These are phyloP conservation scores for Quercus lobata DNA, from an alignment of 331 rosid species.

Conservation along the genomic window DNA sequence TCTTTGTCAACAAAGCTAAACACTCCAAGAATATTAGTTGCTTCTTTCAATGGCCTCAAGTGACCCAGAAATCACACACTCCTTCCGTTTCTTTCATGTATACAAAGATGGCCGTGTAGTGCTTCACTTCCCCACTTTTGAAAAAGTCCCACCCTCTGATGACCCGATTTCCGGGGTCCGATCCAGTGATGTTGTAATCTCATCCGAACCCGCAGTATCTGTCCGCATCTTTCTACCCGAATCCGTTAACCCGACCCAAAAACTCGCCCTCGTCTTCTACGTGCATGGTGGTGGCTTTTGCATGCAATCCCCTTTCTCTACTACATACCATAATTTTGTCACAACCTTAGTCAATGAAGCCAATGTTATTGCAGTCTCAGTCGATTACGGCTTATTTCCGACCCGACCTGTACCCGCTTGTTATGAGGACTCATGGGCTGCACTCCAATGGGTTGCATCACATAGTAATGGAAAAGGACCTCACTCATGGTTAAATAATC, in stretches of 20 bases:
- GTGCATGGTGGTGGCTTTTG: conserved; percentile 39
- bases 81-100: conserved; percentile 1
- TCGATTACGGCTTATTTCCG: conserved; percentile 38
- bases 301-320: conserved; percentile 25
- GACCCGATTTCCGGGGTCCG: conserved; percentile 3
- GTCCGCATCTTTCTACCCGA: conserved; percentile 13
- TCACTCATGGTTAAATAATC: conserved; percentile 24
- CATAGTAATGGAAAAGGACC: conserved; percentile 24
- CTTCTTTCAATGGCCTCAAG: conserved; percentile 3
- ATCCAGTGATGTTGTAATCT: conserved; percentile 9
- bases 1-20: not conserved
- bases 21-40: not conserved
- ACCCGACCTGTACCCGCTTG: conserved; percentile 28
- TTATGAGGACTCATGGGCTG: conserved; percentile 34
- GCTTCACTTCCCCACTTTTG: not conserved
- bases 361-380: conserved; percentile 30
- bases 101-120: conserved; percentile 15
- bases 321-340: conserved; percentile 6
- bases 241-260: not conserved
- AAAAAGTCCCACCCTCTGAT: conserved; percentile 7
- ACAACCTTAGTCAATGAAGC: conserved; percentile 1
- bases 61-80: not conserved
- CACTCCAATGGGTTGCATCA: conserved; percentile 29
- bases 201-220: conserved; percentile 6
- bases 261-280: conserved; percentile 25